Conservation (phyloP, 2,329 filamentous ascomycete species). For the Ophiosphaerella herpotricha region DNA sequence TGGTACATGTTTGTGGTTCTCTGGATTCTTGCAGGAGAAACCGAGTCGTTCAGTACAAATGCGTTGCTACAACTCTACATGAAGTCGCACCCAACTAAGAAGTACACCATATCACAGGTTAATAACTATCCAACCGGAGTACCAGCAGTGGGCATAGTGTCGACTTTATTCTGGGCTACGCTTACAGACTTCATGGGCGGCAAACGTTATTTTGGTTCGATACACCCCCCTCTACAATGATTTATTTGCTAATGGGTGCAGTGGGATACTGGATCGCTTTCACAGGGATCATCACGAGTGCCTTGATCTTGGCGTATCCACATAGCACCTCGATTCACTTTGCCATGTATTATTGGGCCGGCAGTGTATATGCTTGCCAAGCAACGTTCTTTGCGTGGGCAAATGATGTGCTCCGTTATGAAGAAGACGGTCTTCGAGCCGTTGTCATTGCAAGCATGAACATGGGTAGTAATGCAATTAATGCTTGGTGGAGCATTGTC, state of each 20-base stretch:
- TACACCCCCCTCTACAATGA: background rate
- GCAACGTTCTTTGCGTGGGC: slow-evolving; percentile 78
- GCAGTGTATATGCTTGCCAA: slow-evolving; percentile 72
- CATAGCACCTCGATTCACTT: slow-evolving; percentile 62
- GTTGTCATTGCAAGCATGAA: slow-evolving; percentile 76
- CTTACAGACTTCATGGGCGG: slow-evolving; percentile 68
- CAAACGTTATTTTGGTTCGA: slow-evolving; percentile 62
- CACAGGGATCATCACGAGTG: slow-evolving; percentile 66
- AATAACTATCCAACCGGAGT: slow-evolving; percentile 62
- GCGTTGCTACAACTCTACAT: slow-evolving; percentile 59
- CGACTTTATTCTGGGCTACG: slow-evolving; percentile 70
- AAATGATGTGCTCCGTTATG: slow-evolving; percentile 69
- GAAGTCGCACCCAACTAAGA: slow-evolving; percentile 51
- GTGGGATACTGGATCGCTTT: slow-evolving; percentile 63
- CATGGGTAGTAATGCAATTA: slow-evolving; percentile 61
- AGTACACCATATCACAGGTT: slow-evolving; percentile 55
- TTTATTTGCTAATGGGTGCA: slow-evolving; percentile 10
- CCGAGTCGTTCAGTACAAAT: slow-evolving; percentile 72
- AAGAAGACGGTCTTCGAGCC: slow-evolving; percentile 66
- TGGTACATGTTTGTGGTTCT: slow-evolving; percentile 70
- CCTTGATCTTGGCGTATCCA: slow-evolving; percentile 63
- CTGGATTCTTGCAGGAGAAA: slow-evolving; percentile 73
- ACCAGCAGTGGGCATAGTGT: slow-evolving; percentile 57
- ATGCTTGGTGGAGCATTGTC: slow-evolving; percentile 74
- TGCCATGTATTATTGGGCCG: slow-evolving; percentile 71